Conservation (phyloP, 305 asterid species). For the Lippia alba region DNA sequence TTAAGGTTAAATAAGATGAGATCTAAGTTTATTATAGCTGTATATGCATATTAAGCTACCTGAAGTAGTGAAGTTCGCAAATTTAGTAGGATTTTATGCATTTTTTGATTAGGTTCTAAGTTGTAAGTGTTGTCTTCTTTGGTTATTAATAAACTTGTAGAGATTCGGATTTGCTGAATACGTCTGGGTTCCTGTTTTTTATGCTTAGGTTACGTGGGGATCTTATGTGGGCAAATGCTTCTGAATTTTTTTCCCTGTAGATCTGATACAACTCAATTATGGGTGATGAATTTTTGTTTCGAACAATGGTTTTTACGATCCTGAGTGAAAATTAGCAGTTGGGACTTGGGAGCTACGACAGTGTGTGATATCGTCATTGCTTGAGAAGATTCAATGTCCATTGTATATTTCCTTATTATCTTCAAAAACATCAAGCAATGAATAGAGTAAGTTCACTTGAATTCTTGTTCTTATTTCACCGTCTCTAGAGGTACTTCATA, state of each 20-base stretch:
- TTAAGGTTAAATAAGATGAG: neutral
- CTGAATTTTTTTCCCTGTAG: neutral
- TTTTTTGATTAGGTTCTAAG: neutral
- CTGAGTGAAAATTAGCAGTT: neutral
- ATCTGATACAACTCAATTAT: conserved; percentile 13
- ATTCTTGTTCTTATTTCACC: neutral
- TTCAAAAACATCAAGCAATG: neutral
- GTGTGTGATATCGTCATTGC: conserved; percentile 1
- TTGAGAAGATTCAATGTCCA: neutral
- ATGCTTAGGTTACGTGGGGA: neutral
- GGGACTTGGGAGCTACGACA: neutral
- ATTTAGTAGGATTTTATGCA: neutral
- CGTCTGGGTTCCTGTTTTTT: conserved; percentile 1
- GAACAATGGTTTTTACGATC: neutral
- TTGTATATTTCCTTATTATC: neutral
- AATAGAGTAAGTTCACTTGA: neutral
- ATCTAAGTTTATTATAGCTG: neutral
- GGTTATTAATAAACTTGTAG: conserved; percentile 14
- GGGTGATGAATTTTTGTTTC: conserved; percentile 3
- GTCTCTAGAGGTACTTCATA: neutral
- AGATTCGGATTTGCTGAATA: neutral
- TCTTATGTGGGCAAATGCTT: neutral
- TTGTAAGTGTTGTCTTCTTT: neutral
- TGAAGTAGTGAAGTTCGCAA: neutral
- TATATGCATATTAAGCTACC: conserved; percentile 2